Evolutionary conservation across 768 basidiomycete species (phyloP), one percentile per base, ranked within the genome.

Genomic region (Trametes cingulata): DNA sequence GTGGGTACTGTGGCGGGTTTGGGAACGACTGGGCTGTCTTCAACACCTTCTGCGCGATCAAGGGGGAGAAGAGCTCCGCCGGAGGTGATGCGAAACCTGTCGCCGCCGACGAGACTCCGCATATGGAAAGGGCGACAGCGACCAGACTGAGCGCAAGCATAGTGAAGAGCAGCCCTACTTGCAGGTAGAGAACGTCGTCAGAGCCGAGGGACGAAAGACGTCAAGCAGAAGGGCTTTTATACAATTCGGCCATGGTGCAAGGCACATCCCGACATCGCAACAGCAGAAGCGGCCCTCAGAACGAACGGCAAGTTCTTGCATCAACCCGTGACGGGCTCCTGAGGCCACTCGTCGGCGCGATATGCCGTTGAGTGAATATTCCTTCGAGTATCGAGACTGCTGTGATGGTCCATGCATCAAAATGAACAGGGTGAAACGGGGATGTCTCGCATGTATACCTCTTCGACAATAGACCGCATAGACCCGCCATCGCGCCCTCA

Each of bases 41-140:
- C 15, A 84, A 77, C 19, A 88, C 72, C 70, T 90, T 91, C 56
- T 80, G 73, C 0, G 82, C 77, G 45, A 88, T 76, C 37, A 85
- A 74, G 0, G 82, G 73, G 1, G 85, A 87, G 74, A 82, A 88
- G 13, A 89, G 79, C 66, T 87, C 73, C 14, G 72, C 59, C 0
- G 82, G 76, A 2, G 79, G 75, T 7, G 72, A 22, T 17, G 27
- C 35, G 15, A 37, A 29, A 9, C 56, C 46, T 1, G 56, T 49
- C 17, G 56, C 61, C 17, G 52, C 56, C 3, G 61, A 49, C 13
- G 36, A 36, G 39, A 51, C 56, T 10, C 24, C n/a, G 52, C 52
- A 13, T 7, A 42, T 20, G 4, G 40, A 47, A 6, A 63, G 33
- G 0, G 48, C 61, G 7, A 58, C 12, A 45, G 50, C 40, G 35